phyloP scores from a whole-genome alignment of 2,329 filamentous ascomycete species.

The Monilinia polystroma region DNA sequence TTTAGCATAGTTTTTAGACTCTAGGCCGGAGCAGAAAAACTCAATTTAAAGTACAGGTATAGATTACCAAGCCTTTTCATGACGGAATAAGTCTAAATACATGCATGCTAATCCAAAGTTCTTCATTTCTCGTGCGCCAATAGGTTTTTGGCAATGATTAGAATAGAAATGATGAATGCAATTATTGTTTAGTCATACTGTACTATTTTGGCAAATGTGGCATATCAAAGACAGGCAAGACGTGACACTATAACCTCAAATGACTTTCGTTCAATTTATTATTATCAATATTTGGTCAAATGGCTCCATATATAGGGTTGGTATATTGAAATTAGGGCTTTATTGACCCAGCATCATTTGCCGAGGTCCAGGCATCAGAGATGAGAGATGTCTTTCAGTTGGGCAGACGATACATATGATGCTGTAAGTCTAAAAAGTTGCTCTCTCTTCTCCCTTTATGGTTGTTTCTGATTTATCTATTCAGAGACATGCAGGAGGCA shows the following conservation, averaged over 20 bases:
- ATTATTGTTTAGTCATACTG: neutral
- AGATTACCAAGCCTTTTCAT: neutral
- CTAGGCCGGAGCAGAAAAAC: neutral
- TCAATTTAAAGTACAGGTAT: neutral
- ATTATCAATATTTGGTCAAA: neutral
- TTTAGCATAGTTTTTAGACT: neutral
- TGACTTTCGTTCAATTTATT: neutral
- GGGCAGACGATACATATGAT: neutral
- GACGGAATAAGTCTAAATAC: too few relatives aligned
- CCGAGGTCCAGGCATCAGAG: neutral
- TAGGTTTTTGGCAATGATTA: too few relatives aligned
- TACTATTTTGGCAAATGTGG: neutral
- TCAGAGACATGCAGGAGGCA: rapidly evolving
- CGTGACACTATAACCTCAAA: neutral
- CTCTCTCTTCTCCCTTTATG: neutral
- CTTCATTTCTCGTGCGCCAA: too few relatives aligned
- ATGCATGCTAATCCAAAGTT: too few relatives aligned
- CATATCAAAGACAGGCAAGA: too few relatives aligned
- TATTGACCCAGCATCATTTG: neutral
- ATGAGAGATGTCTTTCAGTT: neutral
- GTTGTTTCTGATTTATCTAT: neutral
- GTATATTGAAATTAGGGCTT: too few relatives aligned
- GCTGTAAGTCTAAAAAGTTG: neutral
- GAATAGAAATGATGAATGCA: neutral
- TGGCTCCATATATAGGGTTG: neutral